Evolutionary conservation across 768 basidiomycete species (phyloP), one percentile per base, ranked within the genome.

Genomic region (Cytidiella melzeri): DNA sequence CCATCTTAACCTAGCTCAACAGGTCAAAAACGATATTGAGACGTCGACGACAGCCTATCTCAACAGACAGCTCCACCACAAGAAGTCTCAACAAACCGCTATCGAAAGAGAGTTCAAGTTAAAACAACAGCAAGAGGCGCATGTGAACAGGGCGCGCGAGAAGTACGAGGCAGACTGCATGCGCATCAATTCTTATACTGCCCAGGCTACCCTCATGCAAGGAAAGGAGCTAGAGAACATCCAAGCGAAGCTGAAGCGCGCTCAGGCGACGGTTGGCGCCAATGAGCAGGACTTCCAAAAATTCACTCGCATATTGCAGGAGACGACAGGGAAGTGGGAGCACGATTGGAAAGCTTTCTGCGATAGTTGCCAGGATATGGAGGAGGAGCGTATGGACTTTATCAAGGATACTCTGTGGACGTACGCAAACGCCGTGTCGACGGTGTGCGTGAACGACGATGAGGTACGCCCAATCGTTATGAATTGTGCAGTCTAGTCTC

Each of bases 391-490:
- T n/a, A 69, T 94, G 61, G 91, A 93, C 52, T 91, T 95, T 63
- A 83, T 87, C 72, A 97, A 95, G 69, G 91, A 94, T 63, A 90
- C 89, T 57, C 76, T 96, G 67, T 99, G 96, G 95, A 80, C 82
- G 5, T 97, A 91, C 64, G 93, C 96, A 0, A 99, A 99, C 64
- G 85, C 87, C 0, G 84, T 96, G n/a, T 96, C 94, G 12, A 90
- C 87, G 10, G 88, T 94, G 12, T 97, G 96, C 58, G 94, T 99
- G 15, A 72, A 83, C 10, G 96, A 98, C 62, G 96, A 99, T 58
- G 92, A 95, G 81, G 91, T 92, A 77, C 70, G 48, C n/a, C n/a
- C 30, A 34, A 34, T 34, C 30, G 30, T 34, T n/a, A n/a, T n/a
- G n/a, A n/a, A n/a, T 34, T 18, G n/a, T 28, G 7, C 11, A 12